A percentile compares a stretch with the other conserved stretches of the same genome.
Evolutionary conservation across 148 eudicot species (phyloP).

Genomic region (Polygonum aviculare): DNA sequence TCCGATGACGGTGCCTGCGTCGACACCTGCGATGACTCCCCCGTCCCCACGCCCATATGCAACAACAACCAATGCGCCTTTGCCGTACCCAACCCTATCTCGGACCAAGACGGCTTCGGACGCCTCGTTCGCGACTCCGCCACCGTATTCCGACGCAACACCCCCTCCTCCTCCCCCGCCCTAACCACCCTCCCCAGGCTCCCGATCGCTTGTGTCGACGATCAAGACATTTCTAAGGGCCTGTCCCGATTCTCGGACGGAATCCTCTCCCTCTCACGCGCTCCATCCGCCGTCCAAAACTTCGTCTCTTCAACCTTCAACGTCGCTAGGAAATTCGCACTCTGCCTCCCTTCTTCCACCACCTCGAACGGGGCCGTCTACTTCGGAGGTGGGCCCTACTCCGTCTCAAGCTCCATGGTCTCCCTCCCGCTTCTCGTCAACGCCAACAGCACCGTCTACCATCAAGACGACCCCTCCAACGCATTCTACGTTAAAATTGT

Average conservation of each 20-base stretch:
- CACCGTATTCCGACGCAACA: not conserved
- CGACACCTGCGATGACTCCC: constrained; percentile 18
- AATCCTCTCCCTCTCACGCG: constrained; percentile 18
- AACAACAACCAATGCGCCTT: constrained; percentile 9
- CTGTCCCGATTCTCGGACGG: constrained; percentile 24
- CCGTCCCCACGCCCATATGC: constrained; percentile 13
- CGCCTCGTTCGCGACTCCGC: not conserved
- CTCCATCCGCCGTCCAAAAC: constrained; percentile 13
- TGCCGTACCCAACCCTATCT: not conserved
- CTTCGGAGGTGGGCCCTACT: constrained; percentile 33
- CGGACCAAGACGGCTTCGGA: not conserved
- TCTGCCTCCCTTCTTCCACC: constrained; percentile 5
- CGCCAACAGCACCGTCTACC: constrained; percentile 2
- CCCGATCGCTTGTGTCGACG: not conserved
- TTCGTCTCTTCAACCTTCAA: constrained; percentile 20
- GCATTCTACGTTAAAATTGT: constrained; percentile 20
- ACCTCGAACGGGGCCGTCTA: constrained; percentile 16
- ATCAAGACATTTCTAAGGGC: constrained; percentile 3
- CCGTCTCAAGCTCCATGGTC: constrained; percentile 10
- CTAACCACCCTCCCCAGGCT: not conserved
- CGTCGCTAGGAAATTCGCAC: constrained; percentile 25
- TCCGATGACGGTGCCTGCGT: constrained; percentile 16
- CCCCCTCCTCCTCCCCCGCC: not conserved
- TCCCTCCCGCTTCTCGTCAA: constrained; percentile 22
- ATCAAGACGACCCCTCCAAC: not conserved